Base-by-base conservation (phyloP, 768 basidiomycete species). In the Sarcodon sp. region DNA sequence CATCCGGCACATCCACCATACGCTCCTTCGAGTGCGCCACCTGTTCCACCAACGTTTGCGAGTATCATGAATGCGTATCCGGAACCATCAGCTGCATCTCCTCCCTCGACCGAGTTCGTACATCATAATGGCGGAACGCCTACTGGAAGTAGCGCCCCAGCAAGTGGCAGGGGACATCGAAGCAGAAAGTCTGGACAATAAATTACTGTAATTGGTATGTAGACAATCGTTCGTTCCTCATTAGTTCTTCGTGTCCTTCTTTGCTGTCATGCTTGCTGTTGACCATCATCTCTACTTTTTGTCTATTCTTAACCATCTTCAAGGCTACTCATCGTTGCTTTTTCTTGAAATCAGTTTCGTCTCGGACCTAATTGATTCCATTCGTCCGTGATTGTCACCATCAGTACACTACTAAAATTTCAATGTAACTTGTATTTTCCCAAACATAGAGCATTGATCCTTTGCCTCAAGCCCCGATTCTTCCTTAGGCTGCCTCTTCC, bases 41-140 rank as follows among this genome's bases (percentile, higher is more conserved):
- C 66, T 0, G 64, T 73, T 7, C 71, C 77, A 2, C 65, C 78
- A 27, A 73, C 79, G 47, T 75, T 83, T 58, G 83, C 79, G 33
- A 77, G 73, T 50, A 80, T 84, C 53, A 77, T 84, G 79, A 76
- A 79, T 54, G 79, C 80, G n/a, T 82, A 80, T 59, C 70, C 77
- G 7, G 59, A 65, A 1, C 60, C 61, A 32, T 59, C 63, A 10
- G 52, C 47, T 34, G 52, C 55, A 13, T 52, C 58, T 9, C 56
- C 59, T 12, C 51, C 61, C 6, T 55, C 55, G 32, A 59, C 60
- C 12, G 61, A 54, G 45, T 60, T 61, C 13, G 57, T 59, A 6
- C 60, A 58, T 56, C 63, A 7, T 55, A 53, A 6, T 59, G 60
- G 32, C 57, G 62, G 45, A 63, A 64, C 2, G 51, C 54, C 33